phyloP scores from a whole-genome alignment of 441 rosid genomes.

The Syzygium syzygioides region DNA sequence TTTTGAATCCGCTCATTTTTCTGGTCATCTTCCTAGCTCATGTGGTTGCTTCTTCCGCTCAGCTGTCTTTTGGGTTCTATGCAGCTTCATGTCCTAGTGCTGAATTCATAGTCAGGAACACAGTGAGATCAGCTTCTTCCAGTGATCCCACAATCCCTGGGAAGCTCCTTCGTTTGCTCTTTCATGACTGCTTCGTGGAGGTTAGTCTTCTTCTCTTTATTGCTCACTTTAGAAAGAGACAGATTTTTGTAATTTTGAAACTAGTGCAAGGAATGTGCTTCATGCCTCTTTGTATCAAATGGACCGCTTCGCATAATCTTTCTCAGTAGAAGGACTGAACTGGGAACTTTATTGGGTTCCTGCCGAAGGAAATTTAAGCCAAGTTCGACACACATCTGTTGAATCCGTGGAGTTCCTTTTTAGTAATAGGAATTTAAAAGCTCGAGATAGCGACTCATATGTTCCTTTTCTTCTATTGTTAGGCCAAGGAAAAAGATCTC shows the following conservation, averaged over 20 bases:
- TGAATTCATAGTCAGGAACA: slow-evolving; percentile 42
- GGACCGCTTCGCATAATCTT: background rate
- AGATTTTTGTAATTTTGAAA: background rate
- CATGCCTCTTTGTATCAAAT: background rate
- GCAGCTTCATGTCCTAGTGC: slow-evolving; percentile 46
- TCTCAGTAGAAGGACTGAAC: background rate
- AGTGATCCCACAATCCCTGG: slow-evolving; percentile 49
- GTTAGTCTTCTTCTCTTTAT: slow-evolving; percentile 15
- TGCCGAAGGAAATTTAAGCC: background rate
- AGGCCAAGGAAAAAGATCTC: background rate
- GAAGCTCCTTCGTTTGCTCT: slow-evolving; percentile 56
- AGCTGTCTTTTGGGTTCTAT: slow-evolving; percentile 51
- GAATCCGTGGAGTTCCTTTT: background rate
- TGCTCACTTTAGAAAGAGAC: background rate
- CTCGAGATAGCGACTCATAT: background rate
- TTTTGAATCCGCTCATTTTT: background rate
- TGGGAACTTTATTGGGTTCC: background rate
- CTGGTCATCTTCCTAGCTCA: slow-evolving; percentile 14
- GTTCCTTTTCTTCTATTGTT: background rate
- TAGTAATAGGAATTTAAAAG: background rate
- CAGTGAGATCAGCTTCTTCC: slow-evolving; percentile 47
- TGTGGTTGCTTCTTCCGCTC: slow-evolving; percentile 23
- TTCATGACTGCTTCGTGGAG: slow-evolving; percentile 66
- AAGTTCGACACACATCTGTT: background rate
- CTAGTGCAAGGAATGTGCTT: background rate